Percentiles rank a stretch among this genome's conserved stretches.
Evolutionary conservation across 495 filamentous ascomycete species (phyloP).

Genomic region (Lasiosphaeriaceae sp.): DNA sequence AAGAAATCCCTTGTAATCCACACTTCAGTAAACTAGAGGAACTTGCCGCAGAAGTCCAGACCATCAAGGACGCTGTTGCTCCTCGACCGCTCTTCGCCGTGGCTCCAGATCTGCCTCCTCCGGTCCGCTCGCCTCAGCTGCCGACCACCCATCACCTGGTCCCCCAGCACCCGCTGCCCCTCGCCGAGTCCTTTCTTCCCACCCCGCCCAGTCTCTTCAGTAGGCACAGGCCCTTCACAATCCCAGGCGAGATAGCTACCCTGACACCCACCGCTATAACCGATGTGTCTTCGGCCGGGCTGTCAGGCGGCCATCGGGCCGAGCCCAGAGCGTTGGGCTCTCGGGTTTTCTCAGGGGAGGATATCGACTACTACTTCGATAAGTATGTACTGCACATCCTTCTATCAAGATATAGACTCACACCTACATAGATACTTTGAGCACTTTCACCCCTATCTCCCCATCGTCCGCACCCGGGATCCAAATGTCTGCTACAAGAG

Average conservation of each 20-base stretch:
- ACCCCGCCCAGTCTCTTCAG: slow-evolving; percentile 14
- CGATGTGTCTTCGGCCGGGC: slow-evolving; percentile 5
- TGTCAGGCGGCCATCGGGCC: slow-evolving; percentile 16
- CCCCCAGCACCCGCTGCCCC: slow-evolving; percentile 12
- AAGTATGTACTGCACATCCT: slow-evolving; percentile 21
- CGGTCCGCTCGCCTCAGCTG: not conserved
- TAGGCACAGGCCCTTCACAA: slow-evolving; percentile 9
- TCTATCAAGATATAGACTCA: not conserved
- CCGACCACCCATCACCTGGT: slow-evolving; percentile 4
- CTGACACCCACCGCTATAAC: slow-evolving; percentile 9
- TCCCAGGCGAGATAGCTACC: slow-evolving; percentile 9
- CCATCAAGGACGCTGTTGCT: slow-evolving; percentile 41
- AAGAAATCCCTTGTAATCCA: not conserved
- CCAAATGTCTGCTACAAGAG: slow-evolving; percentile 38
- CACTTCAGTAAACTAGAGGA: slow-evolving; percentile 38
- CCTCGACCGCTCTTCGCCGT: slow-evolving; percentile 5
- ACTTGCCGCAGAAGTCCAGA: slow-evolving; percentile 40
- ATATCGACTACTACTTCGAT: slow-evolving; percentile 45
- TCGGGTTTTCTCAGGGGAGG: slow-evolving; percentile 43
- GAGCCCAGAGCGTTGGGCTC: slow-evolving; percentile 39
- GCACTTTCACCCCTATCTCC: slow-evolving; percentile 42
- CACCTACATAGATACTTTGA: slow-evolving; percentile 33
- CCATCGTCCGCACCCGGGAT: slow-evolving; percentile 34
- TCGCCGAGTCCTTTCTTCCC: slow-evolving; percentile 11
- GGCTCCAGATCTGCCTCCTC: slow-evolving; percentile 13